Evolutionary conservation across 2,329 filamentous ascomycete species (phyloP), one percentile per base, ranked within the genome.

Genomic region (Diaporthe helianthi): DNA sequence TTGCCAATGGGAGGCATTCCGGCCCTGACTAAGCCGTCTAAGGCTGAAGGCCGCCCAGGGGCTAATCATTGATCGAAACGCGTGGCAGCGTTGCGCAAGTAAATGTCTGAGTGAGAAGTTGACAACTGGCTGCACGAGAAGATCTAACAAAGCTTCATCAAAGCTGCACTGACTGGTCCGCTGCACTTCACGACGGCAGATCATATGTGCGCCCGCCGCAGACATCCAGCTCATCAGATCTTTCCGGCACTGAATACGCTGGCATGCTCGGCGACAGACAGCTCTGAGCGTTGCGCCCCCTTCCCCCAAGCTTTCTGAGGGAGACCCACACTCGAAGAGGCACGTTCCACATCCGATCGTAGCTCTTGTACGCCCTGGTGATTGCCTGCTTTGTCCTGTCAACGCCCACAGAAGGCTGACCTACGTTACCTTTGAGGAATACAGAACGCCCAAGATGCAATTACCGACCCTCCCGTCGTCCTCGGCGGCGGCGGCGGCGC

Each of bases 401-500:
- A 17, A 55, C 36, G 24, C 22, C 22, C 60, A 51, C 13, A n/a
- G 44, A 12, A 46, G 29, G 26, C 65, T 68, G 51, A 65, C 24
- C 8, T 29, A n/a, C 36, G 38, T n/a, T 2, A 53, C 36, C 17
- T 4, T 51, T 19, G 17, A n/a, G 17, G 46, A 36, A 36, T 17
- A 66, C 26, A n/a, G 26, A 33, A 53, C 52, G 38, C 36, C 38
- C 47, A 64, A 46, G 8, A 88, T 88, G 86, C 80, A 83, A 71
- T 74, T 83, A 72, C 80, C 77, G 77, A 79, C 81, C 67, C 75
- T 80, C 73, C 81, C 82, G 83, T 83, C 81, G 69, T 76, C 83
- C 29, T 80, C 83, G 78, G 83, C 79, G 78, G 79, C 84, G 78
- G 79, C 84, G 78, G 79, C 84, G 78, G 81, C 88, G 64, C 76